Evolutionary conservation across 2,329 filamentous ascomycete genomes (phyloP), one percentile per base, ranked within the genome.

Genomic region (Ophiosphaerella narmari): DNA sequence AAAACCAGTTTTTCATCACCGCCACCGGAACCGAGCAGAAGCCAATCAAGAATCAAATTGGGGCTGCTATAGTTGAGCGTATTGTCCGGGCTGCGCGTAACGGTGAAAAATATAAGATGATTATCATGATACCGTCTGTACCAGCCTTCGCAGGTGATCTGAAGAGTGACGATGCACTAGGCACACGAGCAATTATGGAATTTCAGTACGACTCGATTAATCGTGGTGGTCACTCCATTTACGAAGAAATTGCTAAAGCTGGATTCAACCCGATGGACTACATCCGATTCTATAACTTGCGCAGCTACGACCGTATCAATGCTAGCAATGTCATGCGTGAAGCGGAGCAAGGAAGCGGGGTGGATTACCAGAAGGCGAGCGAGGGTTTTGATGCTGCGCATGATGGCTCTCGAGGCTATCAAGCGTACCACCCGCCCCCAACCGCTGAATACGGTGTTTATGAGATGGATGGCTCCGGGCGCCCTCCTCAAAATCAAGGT

Each of bases 1-100:
- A 92, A 70, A 91, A 92, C 64, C 86, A 90, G 79, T 94, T 94
- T 77, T 94, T 94, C 78, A 94, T 94, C 73, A 94, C 90, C 0
- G 88, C 89, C 2, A 92, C 89, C 1, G 80, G 66, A n/a, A 80
- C 88, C 46, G 76, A 85, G 48, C 89, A 91, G 68, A 80, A 81
- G 54, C 88, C 90, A 0, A 84, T 95, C 39, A 81, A 80, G 63
- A 94, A 95, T 74, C 85, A 86, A 70, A 87, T 95, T 52, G 90
- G 90, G 39, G 85, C 84, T 5, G 88, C 88, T 24, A 88, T 95
- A 43, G 90, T 91, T 6, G 86, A 91, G 57, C 84, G 90, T 32
- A 88, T 93, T 57, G 65, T 90, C 16, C 85, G 86, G 31, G 90
- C 90, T 14, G 82, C 87, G 56, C 75, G 83, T 48, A 81, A 83